Evolutionary conservation across 768 basidiomycete species (phyloP).

Genomic region (Russula olivacea): DNA sequence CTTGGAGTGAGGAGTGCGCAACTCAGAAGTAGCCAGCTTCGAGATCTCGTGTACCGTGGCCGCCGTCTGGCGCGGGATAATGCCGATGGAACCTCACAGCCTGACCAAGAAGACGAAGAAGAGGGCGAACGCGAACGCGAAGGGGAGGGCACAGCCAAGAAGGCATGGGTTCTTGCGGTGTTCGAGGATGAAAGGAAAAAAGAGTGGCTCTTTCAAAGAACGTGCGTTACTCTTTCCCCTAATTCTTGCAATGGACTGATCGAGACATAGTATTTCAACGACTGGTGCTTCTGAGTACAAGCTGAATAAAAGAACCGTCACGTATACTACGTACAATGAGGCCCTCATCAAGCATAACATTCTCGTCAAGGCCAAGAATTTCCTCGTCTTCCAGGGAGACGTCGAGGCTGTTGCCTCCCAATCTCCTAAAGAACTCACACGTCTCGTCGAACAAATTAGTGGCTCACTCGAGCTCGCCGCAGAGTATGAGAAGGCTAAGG

Average conservation of each 20-base stretch:
- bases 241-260: not conserved
- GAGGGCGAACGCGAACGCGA: constrained; percentile 32
- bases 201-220: constrained; percentile 88
- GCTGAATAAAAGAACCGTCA: constrained; percentile 73
- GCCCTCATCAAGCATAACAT: constrained; percentile 88
- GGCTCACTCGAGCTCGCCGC: constrained; percentile 85
- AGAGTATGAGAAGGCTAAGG: constrained; percentile 87
- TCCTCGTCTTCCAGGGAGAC: constrained; percentile 98
- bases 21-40: constrained; percentile 86
- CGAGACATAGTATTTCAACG: constrained; percentile 63
- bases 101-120: constrained; percentile 41
- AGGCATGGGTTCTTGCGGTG: constrained; percentile 94
- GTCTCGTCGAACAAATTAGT: constrained; percentile 91
- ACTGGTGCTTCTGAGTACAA: constrained; percentile 88
- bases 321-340: constrained; percentile 84
- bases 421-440: constrained; percentile 81
- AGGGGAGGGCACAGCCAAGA: constrained; percentile 70
- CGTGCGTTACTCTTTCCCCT: constrained; percentile 47
- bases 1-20: constrained; percentile 94
- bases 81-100: constrained; percentile 34
- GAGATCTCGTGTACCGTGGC: constrained; percentile 96
- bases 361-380: constrained; percentile 98
- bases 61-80: constrained; percentile 53
- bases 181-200: constrained; percentile 71
- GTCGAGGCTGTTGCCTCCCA: constrained; percentile 97